Percentiles rank a stretch among this genome's conserved stretches.
Evolutionary conservation across 208 protist genomes (phyloP).

Genomic region (Leishmania guyanensis): DNA sequence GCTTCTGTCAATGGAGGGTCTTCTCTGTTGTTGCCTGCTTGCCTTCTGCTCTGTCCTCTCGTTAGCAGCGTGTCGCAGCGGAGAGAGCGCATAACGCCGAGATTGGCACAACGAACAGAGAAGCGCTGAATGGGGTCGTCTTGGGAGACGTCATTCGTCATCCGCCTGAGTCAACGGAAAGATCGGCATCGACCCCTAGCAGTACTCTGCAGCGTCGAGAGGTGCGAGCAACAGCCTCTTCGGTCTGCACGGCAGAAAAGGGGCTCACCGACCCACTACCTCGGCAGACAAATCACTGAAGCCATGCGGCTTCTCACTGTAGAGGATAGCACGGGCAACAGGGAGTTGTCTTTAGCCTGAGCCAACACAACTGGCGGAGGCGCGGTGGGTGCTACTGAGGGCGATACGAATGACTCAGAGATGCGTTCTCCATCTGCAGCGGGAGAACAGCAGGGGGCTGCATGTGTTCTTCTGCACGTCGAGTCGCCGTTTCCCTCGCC

Average conservation of each 20-base stretch:
- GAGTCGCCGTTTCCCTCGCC: too few relatives aligned
- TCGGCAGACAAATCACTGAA: background rate
- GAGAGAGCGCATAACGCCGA: background rate
- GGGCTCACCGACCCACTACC: background rate
- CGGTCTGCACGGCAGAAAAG: conserved; percentile 8
- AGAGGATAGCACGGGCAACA: background rate
- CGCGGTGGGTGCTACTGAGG: background rate
- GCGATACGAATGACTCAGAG: background rate
- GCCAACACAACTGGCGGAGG: background rate
- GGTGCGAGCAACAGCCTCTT: background rate
- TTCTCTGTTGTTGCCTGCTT: background rate
- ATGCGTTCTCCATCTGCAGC: background rate
- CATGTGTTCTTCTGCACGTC: background rate
- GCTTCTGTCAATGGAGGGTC: background rate
- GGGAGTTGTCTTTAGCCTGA: background rate
- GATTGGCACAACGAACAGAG: background rate
- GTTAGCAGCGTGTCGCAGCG: background rate
- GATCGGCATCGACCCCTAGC: background rate
- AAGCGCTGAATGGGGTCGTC: background rate
- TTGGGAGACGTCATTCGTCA: background rate
- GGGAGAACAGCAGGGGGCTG: background rate
- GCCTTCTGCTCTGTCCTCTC: background rate
- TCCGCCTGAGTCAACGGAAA: background rate
- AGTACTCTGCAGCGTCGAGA: background rate
- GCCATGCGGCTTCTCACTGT: background rate